These are phyloP conservation scores for Diplodia seriata DNA, from an alignment of 2,329 filamentous ascomycete species.

Conservation along the genomic window DNA sequence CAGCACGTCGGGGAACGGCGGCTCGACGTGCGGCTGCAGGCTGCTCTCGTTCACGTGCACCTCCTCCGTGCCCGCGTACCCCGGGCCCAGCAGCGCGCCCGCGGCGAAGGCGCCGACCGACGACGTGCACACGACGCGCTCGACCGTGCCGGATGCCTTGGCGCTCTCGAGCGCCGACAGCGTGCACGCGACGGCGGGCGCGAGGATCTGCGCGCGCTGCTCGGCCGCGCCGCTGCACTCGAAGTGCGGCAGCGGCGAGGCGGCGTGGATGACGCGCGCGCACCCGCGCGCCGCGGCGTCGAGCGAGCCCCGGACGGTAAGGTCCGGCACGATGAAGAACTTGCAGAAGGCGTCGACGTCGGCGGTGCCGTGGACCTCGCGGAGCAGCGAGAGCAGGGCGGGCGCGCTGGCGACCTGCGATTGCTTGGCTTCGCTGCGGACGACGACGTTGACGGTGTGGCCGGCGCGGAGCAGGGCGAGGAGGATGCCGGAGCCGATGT, in stretches of 20 bases:
- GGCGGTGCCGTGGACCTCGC: background rate
- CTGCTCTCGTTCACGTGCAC: background rate
- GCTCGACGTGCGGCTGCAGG: background rate
- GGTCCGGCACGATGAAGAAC: constrained; percentile 46
- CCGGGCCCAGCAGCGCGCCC: background rate
- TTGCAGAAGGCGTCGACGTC: constrained; percentile 28
- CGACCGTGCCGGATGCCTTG: constrained; percentile 11
- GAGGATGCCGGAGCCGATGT: constrained; percentile 43
- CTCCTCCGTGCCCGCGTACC: background rate
- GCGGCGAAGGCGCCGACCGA: constrained; percentile 28
- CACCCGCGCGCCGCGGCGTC: constrained; percentile 45
- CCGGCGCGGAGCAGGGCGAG: constrained; percentile 40
- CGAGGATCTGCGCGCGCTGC: constrained; percentile 10
- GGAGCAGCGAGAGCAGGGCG: constrained; percentile 23
- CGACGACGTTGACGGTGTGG: constrained; percentile 43
- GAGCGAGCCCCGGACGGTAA: constrained; percentile 46
- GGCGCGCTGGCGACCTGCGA: no score
- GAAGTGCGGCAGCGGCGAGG: constrained; percentile 32
- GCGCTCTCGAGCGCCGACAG: constrained; percentile 32
- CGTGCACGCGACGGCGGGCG: constrained; percentile 33
- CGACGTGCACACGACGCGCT: constrained; percentile 33
- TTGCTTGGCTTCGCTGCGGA: constrained; percentile 36
- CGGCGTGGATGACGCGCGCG: constrained; percentile 34
- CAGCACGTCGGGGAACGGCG: background rate
- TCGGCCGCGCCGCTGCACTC: constrained; percentile 23